These are phyloP conservation scores for Aspergillus japonicus DNA, from an alignment of 2,329 filamentous ascomycete genomes.

Conservation along the genomic window DNA sequence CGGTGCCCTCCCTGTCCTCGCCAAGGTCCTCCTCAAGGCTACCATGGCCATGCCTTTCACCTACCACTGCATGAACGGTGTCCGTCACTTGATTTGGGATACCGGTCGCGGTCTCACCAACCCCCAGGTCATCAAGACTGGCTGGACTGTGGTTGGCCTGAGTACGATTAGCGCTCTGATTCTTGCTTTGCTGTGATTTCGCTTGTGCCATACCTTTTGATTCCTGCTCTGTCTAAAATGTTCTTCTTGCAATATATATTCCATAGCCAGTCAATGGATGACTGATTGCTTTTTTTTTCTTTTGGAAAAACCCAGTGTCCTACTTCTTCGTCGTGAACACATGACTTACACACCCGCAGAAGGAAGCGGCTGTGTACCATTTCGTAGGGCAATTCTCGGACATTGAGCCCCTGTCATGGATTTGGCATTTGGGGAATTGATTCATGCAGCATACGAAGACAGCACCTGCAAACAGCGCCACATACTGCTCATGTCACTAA, in stretches of 20 bases:
- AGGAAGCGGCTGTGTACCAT: not conserved
- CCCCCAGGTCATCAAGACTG: constrained; percentile 62
- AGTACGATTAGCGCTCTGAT: constrained; percentile 51
- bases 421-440: no score
- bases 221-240: constrained; percentile 33
- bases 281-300: constrained; percentile 18
- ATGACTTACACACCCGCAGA: not conserved
- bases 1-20: constrained; percentile 58
- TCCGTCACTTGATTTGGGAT: constrained; percentile 73
- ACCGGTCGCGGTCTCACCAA: constrained; percentile 62
- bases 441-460: no score
- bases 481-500: not conserved
- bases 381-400: not conserved
- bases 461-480: not conserved
- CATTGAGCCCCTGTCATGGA: no score
- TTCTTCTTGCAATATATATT: constrained; percentile 27
- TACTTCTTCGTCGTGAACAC: constrained; percentile 5
- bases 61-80: constrained; percentile 67
- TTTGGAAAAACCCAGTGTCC: constrained; percentile 13
- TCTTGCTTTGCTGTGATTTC: constrained; percentile 47
- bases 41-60: constrained; percentile 63
- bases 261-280: constrained; percentile 20
- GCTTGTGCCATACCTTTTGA: constrained; percentile 31
- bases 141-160: constrained; percentile 62
- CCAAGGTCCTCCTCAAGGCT: constrained; percentile 61